Base-by-base conservation (phyloP, 1,284 basidiomycete species). In the Mycosarcoma maydis region DNA sequence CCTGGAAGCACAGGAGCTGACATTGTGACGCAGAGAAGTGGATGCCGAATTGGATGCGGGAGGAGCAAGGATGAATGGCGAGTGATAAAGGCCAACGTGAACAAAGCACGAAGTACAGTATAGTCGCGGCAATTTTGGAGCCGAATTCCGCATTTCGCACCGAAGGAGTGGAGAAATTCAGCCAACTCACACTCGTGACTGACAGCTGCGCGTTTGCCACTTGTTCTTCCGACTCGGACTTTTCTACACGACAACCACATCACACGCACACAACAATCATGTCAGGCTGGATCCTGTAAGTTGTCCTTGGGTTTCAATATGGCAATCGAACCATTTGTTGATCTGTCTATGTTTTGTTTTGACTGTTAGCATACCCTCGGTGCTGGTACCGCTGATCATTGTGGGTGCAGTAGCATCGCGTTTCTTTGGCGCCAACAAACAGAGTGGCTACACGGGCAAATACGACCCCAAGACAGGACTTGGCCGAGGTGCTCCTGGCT, bases 391-490 rank as follows among this genome's bases (percentile, higher is more conserved):
- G 29, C 64, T 72, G 42, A 60, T 72, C 50, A 62, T 72, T 16
- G 58, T 72, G 1, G 69, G 69, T 14, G 62, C 62, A 4, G 56
- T 67, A 3, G 64, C 64, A 41, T 59, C 64, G 4, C 62, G 59
- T 36, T 64, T 72, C 42, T 51, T 67, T 10, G 58, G 57, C n/a
- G 20, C 30, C 7, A 47, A 41, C 40, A 56, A 52, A 32, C 46
- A 41, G 3, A n/a, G 49, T 3, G 62, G 62, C 23, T 67, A 62
- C 32, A 60, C 59, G 22, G 64, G 64, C 40, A 67, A 62, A 24
- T 79, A 77, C 32, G 77, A 79, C 40, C 77, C 77, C 37, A 73
- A 69, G 50, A 79, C 77, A 2, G 77, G 77, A 5, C 57, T 79
- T 6, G 77, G 77, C 5, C 58, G 77, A 4, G 77, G 77, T 23